Base-by-base conservation (phyloP, 202 grass and related monocot genomes). In the Bolboschoenoplectus hybrid region DNA sequence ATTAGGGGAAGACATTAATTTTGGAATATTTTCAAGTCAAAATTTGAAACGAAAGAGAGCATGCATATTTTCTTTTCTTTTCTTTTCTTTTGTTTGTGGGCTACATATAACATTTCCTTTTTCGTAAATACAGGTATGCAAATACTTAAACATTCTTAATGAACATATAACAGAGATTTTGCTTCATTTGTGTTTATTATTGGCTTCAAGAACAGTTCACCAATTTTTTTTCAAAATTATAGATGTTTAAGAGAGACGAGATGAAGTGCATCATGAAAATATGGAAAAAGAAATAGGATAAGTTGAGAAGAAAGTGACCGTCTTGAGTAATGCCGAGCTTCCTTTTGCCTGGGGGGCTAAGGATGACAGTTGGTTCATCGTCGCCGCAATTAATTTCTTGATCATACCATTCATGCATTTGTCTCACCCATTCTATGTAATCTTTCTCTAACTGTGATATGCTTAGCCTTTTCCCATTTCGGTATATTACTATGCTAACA, bases 381-480 rank as follows among this genome's bases (percentile, higher is more conserved):
- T 87, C 75, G 38, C 90, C 87, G 40, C 58, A 81, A 58, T 91
- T 80, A 8, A 91, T 76, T 89, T 91, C 90, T 78, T 67, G 34
- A 44, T 91, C 90, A 91, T 91, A 91, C 17, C 20, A 65, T 70
- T 75, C 87, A 89, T 91, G 90, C 90, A 91, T 91, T 63, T 77
- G 61, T 38, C 40, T 89, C 62, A 91, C 81, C 90, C 90, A 91
- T 41, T 85, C 66, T 2, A 65, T 74, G 61, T 91, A 91, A 5
- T 85, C 80, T 79, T 85, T 89, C 74, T 91, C 84, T 26, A 91
- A 26, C 34, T 89, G 87, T 1, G 35, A 89, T 17, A 34, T 35
- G 60, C 39, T 85, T 72, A 89, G 65, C 49, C 19, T 43, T 82
- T 43, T 87, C 81, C 85, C 81, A 17, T 56, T 69, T 73, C 64